A percentile compares a stretch with the other conserved stretches of the same genome.
These are phyloP conservation scores for Colletotrichum sp. DNA, from an alignment of 2,329 filamentous ascomycete species.

Conservation along the genomic window DNA sequence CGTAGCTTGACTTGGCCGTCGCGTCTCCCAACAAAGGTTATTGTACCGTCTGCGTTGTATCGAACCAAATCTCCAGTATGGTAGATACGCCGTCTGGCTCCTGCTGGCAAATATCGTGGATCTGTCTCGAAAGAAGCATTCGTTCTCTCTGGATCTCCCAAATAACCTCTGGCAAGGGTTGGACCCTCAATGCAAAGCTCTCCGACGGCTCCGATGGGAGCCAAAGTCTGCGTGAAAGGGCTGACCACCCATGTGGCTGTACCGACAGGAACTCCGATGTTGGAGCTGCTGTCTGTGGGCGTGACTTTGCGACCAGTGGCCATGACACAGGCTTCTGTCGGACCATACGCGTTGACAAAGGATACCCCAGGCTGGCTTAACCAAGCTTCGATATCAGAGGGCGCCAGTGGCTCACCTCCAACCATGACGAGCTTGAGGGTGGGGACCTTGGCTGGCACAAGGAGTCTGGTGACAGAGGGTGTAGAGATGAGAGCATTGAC, in stretches of 20 bases:
- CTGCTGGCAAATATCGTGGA: background rate
- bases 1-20: slow-evolving; percentile 54
- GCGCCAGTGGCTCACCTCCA: background rate
- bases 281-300: background rate
- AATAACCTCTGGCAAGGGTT: slow-evolving; percentile 9
- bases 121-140: slow-evolving; percentile 21
- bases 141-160: slow-evolving; percentile 25
- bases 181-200: slow-evolving; percentile 14
- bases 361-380: background rate
- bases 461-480: slow-evolving; percentile 32
- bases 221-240: slow-evolving; percentile 27
- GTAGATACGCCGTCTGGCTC: slow-evolving; percentile 36
- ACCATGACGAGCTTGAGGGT: background rate
- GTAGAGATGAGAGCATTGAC: slow-evolving; percentile 61
- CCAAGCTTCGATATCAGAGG: background rate
- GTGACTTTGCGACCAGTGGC: background rate
- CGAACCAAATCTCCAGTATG: slow-evolving; percentile 54
- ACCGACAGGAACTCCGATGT: slow-evolving; percentile 7
- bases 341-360: slow-evolving; percentile 1
- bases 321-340: slow-evolving; percentile 1
- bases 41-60: slow-evolving; percentile 37
- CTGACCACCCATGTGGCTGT: slow-evolving; percentile 33
- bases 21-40: slow-evolving; percentile 44
- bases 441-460: background rate
- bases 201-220: slow-evolving; percentile 29